These are phyloP conservation scores for Cryphonectria naterciae DNA, from an alignment of 2,329 filamentous ascomycete genomes.

Conservation along the genomic window DNA sequence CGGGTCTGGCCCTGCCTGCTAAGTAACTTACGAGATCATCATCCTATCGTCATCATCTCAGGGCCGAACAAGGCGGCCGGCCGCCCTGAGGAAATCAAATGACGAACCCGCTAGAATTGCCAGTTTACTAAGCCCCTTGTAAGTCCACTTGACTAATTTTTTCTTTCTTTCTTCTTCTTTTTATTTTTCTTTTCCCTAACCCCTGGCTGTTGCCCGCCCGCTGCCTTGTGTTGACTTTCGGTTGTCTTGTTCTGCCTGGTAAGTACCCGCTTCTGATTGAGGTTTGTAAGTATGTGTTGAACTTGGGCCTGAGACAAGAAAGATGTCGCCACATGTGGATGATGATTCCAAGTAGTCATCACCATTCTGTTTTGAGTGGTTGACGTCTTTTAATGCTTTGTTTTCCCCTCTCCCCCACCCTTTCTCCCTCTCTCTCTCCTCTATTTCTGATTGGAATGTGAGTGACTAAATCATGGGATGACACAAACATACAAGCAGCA, in stretches of 20 bases:
- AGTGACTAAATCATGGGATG: background rate
- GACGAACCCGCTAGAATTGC: background rate
- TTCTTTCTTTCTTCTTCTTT: background rate
- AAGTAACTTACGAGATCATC: slow-evolving; percentile 4
- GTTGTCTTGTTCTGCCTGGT: background rate
- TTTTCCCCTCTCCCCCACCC: background rate
- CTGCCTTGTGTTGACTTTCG: background rate
- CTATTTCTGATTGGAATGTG: background rate
- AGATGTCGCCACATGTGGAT: background rate
- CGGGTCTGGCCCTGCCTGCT: slow-evolving; percentile 6
- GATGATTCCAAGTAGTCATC: background rate
- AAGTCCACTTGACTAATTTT: background rate
- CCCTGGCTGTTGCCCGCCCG: background rate
- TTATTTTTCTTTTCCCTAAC: too few species aligned
- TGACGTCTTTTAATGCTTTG: background rate
- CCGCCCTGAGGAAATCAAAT: background rate
- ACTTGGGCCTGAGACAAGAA: background rate
- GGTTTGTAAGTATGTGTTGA: background rate
- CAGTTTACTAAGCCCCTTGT: background rate
- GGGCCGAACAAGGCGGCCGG: slow-evolving; percentile 2
- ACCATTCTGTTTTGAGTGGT: background rate
- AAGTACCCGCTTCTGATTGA: background rate
- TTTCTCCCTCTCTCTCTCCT: background rate
- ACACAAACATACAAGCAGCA: background rate
- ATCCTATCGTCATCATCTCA: slow-evolving; percentile 4